Evolutionary conservation across 139 green algal genomes (phyloP), one percentile per base, ranked within the genome.

Genomic region (Coccomyxa sp.): DNA sequence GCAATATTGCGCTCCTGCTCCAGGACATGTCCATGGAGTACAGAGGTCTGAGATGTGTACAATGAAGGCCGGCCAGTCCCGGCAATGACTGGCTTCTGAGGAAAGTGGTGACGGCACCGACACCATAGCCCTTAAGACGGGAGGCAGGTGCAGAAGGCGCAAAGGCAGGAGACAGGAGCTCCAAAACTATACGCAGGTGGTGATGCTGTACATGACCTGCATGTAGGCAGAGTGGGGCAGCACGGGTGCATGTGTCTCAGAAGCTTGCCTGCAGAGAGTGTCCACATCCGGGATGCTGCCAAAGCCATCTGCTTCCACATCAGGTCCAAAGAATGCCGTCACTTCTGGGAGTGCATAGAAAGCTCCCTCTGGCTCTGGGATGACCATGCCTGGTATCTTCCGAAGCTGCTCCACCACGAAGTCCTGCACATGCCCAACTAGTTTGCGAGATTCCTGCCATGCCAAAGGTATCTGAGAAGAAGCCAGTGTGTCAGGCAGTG

Each of bases 321-420:
- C 89, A 1, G 85, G 83, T 0, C 93, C 92, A 68, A 95, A 93
- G 77, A 97, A 94, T 1, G 86, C 85, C 7, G 82, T 87, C 79
- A 97, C 88, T 73, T 97, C 92, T 12, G 95, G 95, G 39, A 99
- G 89, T 68, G 94, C 92, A 78, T 99, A 99, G 79, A 99, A 99
- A 6, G 96, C 96, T 7, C 96, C 96, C 70, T 90, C 34, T 0
- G 92, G 92, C 41, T 86, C 79, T 4, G 80, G 86, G 35, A 97
- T 79, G 22, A 85, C 87, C 0, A 98, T 84, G 27, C 93, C 93
- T 2, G 82, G 77, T 40, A 98, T 97, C 40, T 83, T 78, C 44
- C 79, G 78, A 54, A 98, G 85, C 44, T 88, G 83, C 68, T 81
- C 72, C 8, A 87, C 83, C 7, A 97, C 91, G 80, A 90, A 95